phyloP scores from a whole-genome alignment of 2,329 filamentous ascomycete genomes.

The Fusarium gaditjirri region DNA sequence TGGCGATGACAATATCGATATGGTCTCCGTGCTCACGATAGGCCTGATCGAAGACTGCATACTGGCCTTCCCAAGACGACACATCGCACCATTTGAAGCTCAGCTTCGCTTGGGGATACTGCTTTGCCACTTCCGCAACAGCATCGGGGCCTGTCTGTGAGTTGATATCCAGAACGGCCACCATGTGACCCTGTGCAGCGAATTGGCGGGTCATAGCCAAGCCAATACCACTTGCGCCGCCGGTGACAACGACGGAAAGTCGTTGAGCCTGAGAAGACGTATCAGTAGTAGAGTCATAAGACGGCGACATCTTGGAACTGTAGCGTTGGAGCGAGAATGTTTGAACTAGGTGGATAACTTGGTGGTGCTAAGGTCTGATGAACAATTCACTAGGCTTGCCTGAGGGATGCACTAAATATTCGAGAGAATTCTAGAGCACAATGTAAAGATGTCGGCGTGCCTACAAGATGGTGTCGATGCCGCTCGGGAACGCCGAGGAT shows the following conservation, averaged over 20 bases:
- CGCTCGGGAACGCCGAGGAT: neutral
- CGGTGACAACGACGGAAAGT: neutral
- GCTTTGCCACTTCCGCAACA: neutral
- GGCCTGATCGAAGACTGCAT: neutral
- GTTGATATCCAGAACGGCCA: neutral
- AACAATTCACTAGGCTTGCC: no score
- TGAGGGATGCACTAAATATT: no score
- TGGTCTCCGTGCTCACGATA: neutral
- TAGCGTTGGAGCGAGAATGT: neutral
- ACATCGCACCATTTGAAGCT: conserved; percentile 6
- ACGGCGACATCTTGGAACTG: neutral
- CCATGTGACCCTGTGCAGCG: neutral
- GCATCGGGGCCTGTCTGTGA: neutral
- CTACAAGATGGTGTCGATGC: neutral
- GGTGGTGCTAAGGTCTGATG: no score
- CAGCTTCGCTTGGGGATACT: neutral
- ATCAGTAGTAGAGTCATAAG: neutral
- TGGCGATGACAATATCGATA: neutral
- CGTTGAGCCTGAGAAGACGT: rapidly evolving
- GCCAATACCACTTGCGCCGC: neutral
- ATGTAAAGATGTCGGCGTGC: neutral
- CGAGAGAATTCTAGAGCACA: no score
- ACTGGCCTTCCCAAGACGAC: neutral
- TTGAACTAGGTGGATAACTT: neutral
- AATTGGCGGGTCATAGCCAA: neutral